Percentiles rank a stretch among this genome's conserved stretches.
Conservation (phyloP, 2,329 filamentous ascomycete species). For the Fusarium musae region DNA sequence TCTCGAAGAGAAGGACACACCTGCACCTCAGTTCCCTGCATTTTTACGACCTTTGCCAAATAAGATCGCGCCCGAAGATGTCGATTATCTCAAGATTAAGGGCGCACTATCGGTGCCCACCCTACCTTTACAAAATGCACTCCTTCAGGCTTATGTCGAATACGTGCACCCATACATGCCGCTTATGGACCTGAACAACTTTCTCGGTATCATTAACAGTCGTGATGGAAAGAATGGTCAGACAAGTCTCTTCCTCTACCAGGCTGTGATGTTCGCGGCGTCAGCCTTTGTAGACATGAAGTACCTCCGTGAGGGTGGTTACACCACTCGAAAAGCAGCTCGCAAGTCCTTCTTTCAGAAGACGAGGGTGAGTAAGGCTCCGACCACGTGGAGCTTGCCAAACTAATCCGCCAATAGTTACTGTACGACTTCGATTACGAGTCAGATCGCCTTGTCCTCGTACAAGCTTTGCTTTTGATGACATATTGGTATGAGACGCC, state of each 20-base stretch:
- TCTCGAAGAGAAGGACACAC: conserved; percentile 59
- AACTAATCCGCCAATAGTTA: conserved; percentile 60
- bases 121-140: conserved; percentile 76
- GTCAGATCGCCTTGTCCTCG: conserved; percentile 85
- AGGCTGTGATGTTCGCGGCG: conserved; percentile 94
- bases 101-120: conserved; percentile 83
- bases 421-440: conserved; percentile 98
- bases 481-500: conserved; percentile 98
- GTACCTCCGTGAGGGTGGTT: conserved; percentile 80
- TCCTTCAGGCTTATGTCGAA: conserved; percentile 85
- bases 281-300: conserved; percentile 88
- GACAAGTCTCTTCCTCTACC: conserved; percentile 88
- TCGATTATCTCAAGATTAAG: conserved; percentile 84
- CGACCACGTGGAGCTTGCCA: conserved; percentile 2
- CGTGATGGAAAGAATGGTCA: conserved; percentile 76
- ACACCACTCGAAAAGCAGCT: conserved; percentile 79
- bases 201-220: conserved; percentile 69
- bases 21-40: conserved; percentile 61
- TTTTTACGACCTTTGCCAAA: conserved; percentile 85
- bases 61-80: conserved; percentile 82
- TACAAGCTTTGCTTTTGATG: conserved; percentile 90
- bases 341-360: conserved; percentile 90
- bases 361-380: conserved; percentile 72
- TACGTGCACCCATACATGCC: conserved; percentile 97
- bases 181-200: conserved; percentile 75